Conservation (phyloP, 495 filamentous ascomycete species). For the Lepraria neglecta region DNA sequence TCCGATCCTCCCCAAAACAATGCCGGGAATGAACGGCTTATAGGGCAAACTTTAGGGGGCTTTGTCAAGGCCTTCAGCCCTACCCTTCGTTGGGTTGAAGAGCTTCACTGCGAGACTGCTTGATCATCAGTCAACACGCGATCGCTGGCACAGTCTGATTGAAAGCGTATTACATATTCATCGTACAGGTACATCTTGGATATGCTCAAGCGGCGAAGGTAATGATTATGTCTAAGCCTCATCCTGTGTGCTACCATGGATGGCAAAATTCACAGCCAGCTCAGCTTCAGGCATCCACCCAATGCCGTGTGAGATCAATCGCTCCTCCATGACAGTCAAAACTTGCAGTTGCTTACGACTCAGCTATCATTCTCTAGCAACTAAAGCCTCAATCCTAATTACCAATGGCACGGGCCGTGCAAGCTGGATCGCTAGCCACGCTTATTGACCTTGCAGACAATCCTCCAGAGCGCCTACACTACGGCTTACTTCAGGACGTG, state of each 20-base stretch:
- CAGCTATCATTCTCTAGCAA: background rate
- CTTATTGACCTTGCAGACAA: conserved; percentile 77
- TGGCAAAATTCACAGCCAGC: conserved; percentile 2
- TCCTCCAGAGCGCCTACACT: conserved; percentile 74
- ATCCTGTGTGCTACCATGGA: background rate
- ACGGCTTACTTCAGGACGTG: conserved; percentile 53
- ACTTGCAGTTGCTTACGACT: background rate
- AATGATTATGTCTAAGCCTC: background rate
- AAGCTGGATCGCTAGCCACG: conserved; percentile 75
- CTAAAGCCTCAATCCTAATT: conserved; percentile 9
- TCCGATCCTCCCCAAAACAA: too few relatives aligned
- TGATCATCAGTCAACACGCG: too few relatives aligned
- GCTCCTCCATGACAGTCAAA: conserved; percentile 11
- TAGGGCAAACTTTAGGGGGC: too few relatives aligned
- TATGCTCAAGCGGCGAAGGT: background rate
- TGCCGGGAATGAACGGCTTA: too few relatives aligned
- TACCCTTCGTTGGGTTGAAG: too few relatives aligned
- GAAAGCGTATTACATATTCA: too few relatives aligned
- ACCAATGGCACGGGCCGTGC: conserved; percentile 47
- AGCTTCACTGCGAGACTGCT: too few relatives aligned
- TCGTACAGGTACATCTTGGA: background rate
- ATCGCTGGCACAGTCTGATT: too few relatives aligned
- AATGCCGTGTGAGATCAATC: background rate
- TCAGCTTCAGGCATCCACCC: conserved; percentile 7
- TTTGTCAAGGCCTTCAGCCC: too few relatives aligned